These are phyloP conservation scores for Leptographium radiaticola DNA, from an alignment of 2,329 filamentous ascomycete species.

Conservation along the genomic window DNA sequence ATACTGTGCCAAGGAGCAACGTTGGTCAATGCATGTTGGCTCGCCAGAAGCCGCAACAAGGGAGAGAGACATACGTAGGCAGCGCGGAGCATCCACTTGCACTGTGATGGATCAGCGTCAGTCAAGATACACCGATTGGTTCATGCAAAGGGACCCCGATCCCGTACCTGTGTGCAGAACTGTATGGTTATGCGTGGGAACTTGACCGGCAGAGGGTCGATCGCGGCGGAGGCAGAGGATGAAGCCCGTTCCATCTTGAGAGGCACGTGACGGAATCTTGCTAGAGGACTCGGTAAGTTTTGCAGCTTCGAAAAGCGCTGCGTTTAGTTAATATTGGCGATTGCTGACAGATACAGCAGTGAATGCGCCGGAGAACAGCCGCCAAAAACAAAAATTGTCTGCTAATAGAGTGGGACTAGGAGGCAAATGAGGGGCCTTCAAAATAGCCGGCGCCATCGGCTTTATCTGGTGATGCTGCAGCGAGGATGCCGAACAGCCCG, in stretches of 20 bases:
- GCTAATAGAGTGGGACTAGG: background rate
- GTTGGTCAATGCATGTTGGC: background rate
- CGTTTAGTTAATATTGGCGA: too few species aligned
- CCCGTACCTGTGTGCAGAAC: constrained; percentile 57
- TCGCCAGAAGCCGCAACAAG: background rate
- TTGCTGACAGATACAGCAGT: too few species aligned
- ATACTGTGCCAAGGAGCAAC: constrained; percentile 41
- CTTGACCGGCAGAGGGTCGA: constrained; percentile 16
- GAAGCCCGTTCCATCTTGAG: background rate
- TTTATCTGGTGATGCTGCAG: too few species aligned
- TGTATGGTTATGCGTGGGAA: constrained; percentile 73
- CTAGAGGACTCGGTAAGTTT: too few species aligned
- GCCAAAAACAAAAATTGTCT: background rate
- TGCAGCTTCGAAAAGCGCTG: too few species aligned
- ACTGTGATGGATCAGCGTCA: constrained; percentile 31
- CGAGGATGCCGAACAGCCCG: too few species aligned
- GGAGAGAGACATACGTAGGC: constrained; percentile 52
- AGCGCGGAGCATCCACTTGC: constrained; percentile 79
- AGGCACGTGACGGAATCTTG: too few species aligned
- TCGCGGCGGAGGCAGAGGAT: background rate
- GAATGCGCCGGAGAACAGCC: too few species aligned
- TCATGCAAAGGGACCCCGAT: background rate
- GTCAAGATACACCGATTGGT: background rate
- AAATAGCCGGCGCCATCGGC: too few species aligned
- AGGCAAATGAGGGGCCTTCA: too few species aligned